These are phyloP conservation scores for Trypanosoma melophagium DNA, from an alignment of 208 protist genomes.

Conservation along the genomic window DNA sequence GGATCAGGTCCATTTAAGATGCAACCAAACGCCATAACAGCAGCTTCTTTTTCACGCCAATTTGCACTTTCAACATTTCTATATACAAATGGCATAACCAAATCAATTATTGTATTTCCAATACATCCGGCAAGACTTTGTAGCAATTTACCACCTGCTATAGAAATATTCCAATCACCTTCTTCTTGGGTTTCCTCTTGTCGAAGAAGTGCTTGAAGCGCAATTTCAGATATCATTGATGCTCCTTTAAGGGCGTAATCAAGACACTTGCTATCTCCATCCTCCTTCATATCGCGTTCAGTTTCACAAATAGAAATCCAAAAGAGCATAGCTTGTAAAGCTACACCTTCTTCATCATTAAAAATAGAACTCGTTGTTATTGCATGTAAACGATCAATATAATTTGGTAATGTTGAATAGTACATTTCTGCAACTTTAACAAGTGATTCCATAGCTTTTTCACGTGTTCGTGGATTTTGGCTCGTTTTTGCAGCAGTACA, in stretches of 20 bases:
- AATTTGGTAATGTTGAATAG: conserved; percentile 92
- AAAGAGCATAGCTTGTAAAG: conserved; percentile 96
- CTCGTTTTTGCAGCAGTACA: conserved; percentile 60
- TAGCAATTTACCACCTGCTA: conserved; percentile 91
- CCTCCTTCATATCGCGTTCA: conserved; percentile 86
- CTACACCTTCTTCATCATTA: conserved; percentile 89
- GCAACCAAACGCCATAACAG: conserved; percentile 95
- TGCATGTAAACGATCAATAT: conserved; percentile 88
- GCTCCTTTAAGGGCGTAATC: conserved; percentile 88
- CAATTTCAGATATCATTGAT: conserved; percentile 82
- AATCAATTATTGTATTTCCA: conserved; percentile 58
- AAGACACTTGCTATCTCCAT: conserved; percentile 50
- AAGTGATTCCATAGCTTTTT: conserved; percentile 92
- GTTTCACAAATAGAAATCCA: conserved; percentile 97
- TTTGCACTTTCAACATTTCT: conserved; percentile 87
- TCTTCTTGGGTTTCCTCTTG: conserved; percentile 94
- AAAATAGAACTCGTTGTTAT: conserved; percentile 92
- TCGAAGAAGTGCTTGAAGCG: conserved; percentile 81
- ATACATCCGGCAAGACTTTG: conserved; percentile 84
- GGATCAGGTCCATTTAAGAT: conserved; percentile 93
- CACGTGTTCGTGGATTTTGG: conserved; percentile 57
- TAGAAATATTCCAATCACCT: conserved; percentile 94
- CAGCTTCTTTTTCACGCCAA: conserved; percentile 95
- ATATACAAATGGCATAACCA: conserved; percentile 94
- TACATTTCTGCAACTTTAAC: conserved; percentile 95